A percentile compares a stretch with the other conserved stretches of the same genome.
phyloP scores from a whole-genome alignment of 1,284 basidiomycete species.

The Papiliotrema nemorosa region DNA sequence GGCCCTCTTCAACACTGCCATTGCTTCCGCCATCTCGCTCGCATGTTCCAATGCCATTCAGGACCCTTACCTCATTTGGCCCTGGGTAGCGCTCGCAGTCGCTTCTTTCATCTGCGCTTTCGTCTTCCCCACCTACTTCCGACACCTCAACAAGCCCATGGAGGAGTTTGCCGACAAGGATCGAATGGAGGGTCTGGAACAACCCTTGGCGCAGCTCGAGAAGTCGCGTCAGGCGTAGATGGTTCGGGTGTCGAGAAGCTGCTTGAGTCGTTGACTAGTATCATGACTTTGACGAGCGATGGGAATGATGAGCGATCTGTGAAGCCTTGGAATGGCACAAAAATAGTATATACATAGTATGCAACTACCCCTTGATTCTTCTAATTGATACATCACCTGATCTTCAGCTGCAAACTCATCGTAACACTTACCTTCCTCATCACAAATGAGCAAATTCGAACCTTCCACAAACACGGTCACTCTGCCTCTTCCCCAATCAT shows the following conservation, averaged over 20 bases:
- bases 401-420: no score
- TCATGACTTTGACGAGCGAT: no score
- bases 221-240: neutral
- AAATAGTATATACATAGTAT: no score
- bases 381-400: no score
- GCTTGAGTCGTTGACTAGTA: no score
- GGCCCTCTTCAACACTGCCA: constrained; percentile 51
- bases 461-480: constrained; percentile 22
- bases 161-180: constrained; percentile 34
- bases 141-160: constrained; percentile 40
- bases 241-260: neutral
- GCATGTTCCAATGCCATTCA: constrained; percentile 32
- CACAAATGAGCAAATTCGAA: constrained; percentile 31
- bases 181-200: constrained; percentile 34
- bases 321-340: no score
- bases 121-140: constrained; percentile 39
- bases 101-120: constrained; percentile 33
- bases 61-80: constrained; percentile 53
- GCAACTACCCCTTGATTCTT: no score
- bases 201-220: constrained; percentile 7
- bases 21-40: constrained; percentile 50
- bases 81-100: constrained; percentile 48
- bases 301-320: no score
- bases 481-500: constrained; percentile 16
- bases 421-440: constrained; percentile 28